Evolutionary conservation across 108 stramenopile species (phyloP), one percentile per base, ranked within the genome.

Genomic region (Conticribra guillardii): DNA sequence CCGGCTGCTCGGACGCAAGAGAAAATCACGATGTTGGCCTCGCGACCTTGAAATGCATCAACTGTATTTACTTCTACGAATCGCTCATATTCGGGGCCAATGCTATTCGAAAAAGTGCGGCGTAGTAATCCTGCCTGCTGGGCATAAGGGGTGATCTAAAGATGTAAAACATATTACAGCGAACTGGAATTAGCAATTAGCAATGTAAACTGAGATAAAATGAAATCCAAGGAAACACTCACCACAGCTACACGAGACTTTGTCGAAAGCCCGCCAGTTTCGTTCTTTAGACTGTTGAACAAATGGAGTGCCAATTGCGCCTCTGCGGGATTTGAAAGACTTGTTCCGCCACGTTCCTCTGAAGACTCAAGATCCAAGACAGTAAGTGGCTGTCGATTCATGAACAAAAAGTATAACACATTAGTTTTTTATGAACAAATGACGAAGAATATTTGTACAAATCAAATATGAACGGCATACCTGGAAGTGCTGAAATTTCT

Each of bases 21-120:
- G 64, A 99, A 88, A 26, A 99, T 95, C 19, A 99, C 90, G 55
- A 97, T 89, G 41, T 96, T 92, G 9, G 87, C 89, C 73, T 98
- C 98, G 27, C 94, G 74, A 0, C 98, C 98, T 69, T 99, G 98
- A 76, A 95, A 97, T 2, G 89, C 90, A 79, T 99, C 98, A 23
- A 99, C 98, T 8, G 96, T 96, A 62, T 91, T 92, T 3, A 97
- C 69, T 59, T 97, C 96, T 1, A 96, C 86, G 51, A 74, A 84
- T 30, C 78, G 60, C 29, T 82, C 64, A 48, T 83, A 77, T 1
- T 56, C 73, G 27, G 56, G 28, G 15, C 89, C 91, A 18, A 92
- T 46, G 17, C 57, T 54, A 33, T 82, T 73, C 8, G 58, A 30
- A 77, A 94, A 90, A n/a, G 59, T 62, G 46, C 82, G 73, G 9